A percentile compares a stretch with the other conserved stretches of the same genome.
Conservation (phyloP, 306 rosid genomes). For the Dalbergia cultrata region DNA sequence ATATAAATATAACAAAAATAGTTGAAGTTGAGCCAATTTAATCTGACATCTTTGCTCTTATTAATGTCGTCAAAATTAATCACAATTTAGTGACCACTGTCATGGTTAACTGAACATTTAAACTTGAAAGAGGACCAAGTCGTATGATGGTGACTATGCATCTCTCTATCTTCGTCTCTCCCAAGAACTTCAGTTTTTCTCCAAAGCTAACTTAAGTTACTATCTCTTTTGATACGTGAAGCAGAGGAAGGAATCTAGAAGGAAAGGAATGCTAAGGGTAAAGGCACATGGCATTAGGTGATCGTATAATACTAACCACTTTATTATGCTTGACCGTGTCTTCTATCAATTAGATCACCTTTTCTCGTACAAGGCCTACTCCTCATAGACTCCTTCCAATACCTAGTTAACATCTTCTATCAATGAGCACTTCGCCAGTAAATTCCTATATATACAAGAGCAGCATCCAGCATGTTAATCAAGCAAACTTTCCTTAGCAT, state of each 20-base stretch:
- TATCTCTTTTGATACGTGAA: background rate
- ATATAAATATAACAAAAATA: no score
- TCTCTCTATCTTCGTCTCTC: background rate
- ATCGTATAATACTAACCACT: slow-evolving; percentile 42
- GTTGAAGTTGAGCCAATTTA: no score
- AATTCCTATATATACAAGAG: slow-evolving; percentile 51
- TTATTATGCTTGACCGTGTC: slow-evolving; percentile 48
- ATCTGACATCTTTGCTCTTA: no score
- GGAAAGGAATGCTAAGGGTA: background rate
- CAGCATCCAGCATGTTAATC: slow-evolving; percentile 26
- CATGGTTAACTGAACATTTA: background rate
- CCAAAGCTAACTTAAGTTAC: background rate
- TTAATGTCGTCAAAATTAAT: background rate
- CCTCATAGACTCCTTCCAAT: no score
- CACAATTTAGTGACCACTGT: background rate
- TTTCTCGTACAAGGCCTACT: slow-evolving; percentile 11
- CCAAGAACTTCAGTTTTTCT: no score
- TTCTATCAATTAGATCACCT: slow-evolving; percentile 20
- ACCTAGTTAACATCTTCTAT: background rate
- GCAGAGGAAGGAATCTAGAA: slow-evolving; percentile 14
- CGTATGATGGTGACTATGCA: background rate
- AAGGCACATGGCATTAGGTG: slow-evolving; percentile 53
- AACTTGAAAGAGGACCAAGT: background rate
- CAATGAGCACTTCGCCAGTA: slow-evolving; percentile 26
- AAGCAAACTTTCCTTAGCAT: background rate